These are phyloP conservation scores for Russula sp. DNA, from an alignment of 768 basidiomycete species.

Conservation along the genomic window DNA sequence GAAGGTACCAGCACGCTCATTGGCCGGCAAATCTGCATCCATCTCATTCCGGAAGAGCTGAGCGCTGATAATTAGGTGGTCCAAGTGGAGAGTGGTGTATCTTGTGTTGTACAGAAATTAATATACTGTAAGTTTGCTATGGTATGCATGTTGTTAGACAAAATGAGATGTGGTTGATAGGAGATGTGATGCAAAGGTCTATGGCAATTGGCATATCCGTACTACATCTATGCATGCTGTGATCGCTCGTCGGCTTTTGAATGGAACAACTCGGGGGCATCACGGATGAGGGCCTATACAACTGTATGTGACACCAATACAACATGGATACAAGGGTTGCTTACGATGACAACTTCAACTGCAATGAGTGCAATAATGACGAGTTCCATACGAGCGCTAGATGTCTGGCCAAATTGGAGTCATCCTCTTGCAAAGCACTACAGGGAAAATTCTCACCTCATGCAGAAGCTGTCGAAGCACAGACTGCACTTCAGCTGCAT, in stretches of 20 bases:
- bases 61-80: not conserved
- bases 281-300: constrained; percentile 61
- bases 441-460: constrained; percentile 4
- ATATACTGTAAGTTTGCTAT: not conserved
- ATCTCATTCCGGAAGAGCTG: constrained; percentile 2
- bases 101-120: not conserved
- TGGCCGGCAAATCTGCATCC: constrained; percentile 4
- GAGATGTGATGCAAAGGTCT: not conserved
- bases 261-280: constrained; percentile 70
- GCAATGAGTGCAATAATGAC: constrained; percentile 94
- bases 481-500: constrained; percentile 85
- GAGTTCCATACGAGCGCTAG: constrained; percentile 86
- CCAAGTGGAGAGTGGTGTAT: not conserved
- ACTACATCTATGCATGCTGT: not conserved
- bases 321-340: constrained; percentile 23
- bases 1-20: constrained; percentile 16
- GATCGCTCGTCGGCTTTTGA: not conserved
- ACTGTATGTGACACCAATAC: not conserved
- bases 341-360: constrained; percentile 87
- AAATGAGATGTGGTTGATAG: constrained; percentile 1
- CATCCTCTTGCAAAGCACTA: constrained; percentile 4
- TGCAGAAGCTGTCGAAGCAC: constrained; percentile 58
- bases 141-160: not conserved
- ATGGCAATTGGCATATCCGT: not conserved
- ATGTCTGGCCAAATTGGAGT: constrained; percentile 47